Evolutionary conservation across 1,139 yeast species (phyloP).

Genomic region (Lodderomyces parapsilosis): DNA sequence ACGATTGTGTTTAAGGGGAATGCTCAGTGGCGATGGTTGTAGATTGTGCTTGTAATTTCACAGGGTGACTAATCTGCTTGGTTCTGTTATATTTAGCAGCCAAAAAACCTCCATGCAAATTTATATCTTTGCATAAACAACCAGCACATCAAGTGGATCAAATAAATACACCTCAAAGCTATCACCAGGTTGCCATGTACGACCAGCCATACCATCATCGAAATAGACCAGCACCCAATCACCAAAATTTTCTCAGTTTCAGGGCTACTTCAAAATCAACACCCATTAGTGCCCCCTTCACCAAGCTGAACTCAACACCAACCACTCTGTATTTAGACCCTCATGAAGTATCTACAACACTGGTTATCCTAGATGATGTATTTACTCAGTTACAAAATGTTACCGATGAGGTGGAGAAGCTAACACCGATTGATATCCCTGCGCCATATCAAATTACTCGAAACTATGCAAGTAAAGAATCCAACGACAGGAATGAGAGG

Average conservation of each 20-base stretch:
- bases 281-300: not conserved
- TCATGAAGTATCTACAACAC: not conserved
- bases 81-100: not conserved
- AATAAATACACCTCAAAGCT: too few species aligned
- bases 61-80: too few species aligned
- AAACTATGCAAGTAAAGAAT: not conserved
- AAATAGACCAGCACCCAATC: not conserved
- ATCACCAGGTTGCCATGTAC: not conserved
- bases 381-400: not conserved
- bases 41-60: too few species aligned
- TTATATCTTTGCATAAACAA: too few species aligned
- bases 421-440: not conserved
- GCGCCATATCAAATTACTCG: not conserved
- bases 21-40: too few species aligned
- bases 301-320: not conserved
- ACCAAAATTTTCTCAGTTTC: not conserved
- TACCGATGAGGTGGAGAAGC: not conserved
- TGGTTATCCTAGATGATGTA: not conserved
- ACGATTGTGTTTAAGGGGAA: not conserved
- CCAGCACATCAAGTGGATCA: too few species aligned
- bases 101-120: too few species aligned
- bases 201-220: not conserved
- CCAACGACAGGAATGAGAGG: not conserved
- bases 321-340: not conserved
- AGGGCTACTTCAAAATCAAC: not conserved